Conservation (phyloP, 1,284 basidiomycete genomes). For the Ganoderma sp. region DNA sequence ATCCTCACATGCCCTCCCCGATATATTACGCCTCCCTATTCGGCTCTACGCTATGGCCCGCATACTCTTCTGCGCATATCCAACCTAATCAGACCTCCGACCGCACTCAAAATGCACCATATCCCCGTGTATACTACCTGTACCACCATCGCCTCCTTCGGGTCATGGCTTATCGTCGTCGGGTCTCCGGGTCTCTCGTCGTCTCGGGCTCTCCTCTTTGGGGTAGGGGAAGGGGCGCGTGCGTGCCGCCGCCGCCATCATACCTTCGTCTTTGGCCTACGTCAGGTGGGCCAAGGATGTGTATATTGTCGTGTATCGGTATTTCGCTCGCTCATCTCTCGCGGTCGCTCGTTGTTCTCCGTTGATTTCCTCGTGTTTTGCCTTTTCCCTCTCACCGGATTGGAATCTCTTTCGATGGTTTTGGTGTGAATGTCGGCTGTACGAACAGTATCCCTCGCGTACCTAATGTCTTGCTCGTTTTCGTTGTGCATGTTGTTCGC, state of each 20-base stretch:
- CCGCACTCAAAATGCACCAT: constrained; percentile 29
- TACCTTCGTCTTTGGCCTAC: constrained; percentile 7
- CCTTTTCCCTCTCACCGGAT: constrained; percentile 7
- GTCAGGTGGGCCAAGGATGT: constrained; percentile 17
- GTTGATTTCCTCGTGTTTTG: constrained; percentile 9
- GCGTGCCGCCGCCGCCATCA: constrained; percentile 1
- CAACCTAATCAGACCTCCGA: constrained; percentile 14
- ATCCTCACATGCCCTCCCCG: constrained; percentile 15
- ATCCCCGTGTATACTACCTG: constrained; percentile 29
- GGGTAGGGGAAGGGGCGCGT: constrained; percentile 15
- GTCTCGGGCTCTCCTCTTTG: constrained; percentile 11
- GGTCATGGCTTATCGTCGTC: constrained; percentile 23
- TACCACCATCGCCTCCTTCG: constrained; percentile 26
- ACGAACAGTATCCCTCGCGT: constrained; percentile 25
- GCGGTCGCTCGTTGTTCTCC: constrained; percentile 28
- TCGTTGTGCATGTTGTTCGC: constrained; percentile 27
- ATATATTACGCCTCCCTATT: constrained; percentile 27
- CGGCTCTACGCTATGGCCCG: constrained; percentile 29
- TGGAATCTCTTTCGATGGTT: constrained; percentile 15
- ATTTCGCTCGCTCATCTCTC: constrained; percentile 22
- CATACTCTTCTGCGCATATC: constrained; percentile 19
- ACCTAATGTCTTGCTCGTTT: constrained; percentile 21
- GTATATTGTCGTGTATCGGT: constrained; percentile 34
- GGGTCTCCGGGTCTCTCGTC: constrained; percentile 13
- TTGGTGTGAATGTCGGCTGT: constrained; percentile 22